Evolutionary conservation across 805 yeast genomes (phyloP), one percentile per base, ranked within the genome.

Genomic region (Vanderwaltozyma tropicalis): DNA sequence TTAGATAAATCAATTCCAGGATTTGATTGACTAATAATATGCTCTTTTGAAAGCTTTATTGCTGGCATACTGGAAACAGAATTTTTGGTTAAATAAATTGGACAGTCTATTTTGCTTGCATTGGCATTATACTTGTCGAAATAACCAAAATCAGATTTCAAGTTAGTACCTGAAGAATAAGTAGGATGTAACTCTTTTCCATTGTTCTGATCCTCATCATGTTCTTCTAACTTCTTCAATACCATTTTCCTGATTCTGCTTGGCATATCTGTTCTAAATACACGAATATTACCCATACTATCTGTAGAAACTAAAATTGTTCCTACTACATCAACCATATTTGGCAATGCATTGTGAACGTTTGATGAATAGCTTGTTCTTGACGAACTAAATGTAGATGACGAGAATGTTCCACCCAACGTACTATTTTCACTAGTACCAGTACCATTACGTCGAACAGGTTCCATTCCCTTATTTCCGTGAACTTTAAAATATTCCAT

Each of bases 201-300:
- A 10, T 11, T n/a, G 12, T 8, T 24, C 12, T 11, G 9, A n/a
- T 11, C 13, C 24, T 29, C 4, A 13, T 15, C 6, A 21, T 29
- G 1, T 2, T n/a, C 44, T 22, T 47, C 44, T 26, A 56, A 34
- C 32, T 44, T 47, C 14, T 43, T 27, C 10, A 64, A 43, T 1
- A 66, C 48, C 7, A 50, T 44, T 37, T 65, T 66, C 40, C 79
- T 52, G 11, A 66, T 59, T 9, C 52, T 47, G 34, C 72, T 65
- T 0, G 92, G 80, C 39, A 80, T 68, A 55, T 87, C 96, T 40
- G 84, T 80, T 51, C 96, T 67, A 55, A 82, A 83, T 0, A 87
- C 81, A 31, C 92, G 61, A 26, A 87, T 82, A 2, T 69, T 46
- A 0, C 96, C 96, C 18, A 64, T 58, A 40, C 73, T 73, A 57